Conservation (phyloP, 2,329 filamentous ascomycete genomes). For the Arachnopeziza araneosa region DNA sequence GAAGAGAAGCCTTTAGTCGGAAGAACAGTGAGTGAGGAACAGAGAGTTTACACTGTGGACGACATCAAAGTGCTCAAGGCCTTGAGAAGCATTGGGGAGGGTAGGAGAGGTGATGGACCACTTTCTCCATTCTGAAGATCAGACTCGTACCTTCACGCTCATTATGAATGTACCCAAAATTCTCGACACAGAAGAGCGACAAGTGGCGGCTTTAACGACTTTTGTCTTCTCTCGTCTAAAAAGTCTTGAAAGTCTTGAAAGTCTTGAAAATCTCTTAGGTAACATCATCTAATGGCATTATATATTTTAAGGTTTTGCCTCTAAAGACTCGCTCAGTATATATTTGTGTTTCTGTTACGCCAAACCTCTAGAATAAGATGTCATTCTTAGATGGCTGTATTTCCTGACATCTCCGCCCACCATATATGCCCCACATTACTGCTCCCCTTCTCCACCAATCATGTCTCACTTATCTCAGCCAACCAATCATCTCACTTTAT, state of each 20-base stretch:
- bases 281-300: too few relatives aligned
- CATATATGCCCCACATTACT: not conserved
- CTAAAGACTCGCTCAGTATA: too few relatives aligned
- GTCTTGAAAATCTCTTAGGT: too few relatives aligned
- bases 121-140: not conserved
- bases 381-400: not conserved
- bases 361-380: too few relatives aligned
- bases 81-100: not conserved
- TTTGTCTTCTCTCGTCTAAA: too few relatives aligned
- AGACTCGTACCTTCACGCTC: not conserved
- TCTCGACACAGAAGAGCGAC: too few relatives aligned
- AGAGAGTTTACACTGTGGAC: not conserved
- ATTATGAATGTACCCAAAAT: too few relatives aligned
- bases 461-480: not conserved
- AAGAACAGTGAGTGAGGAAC: not conserved
- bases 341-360: too few relatives aligned
- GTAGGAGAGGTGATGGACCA: not conserved
- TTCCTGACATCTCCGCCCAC: not conserved
- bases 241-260: too few relatives aligned
- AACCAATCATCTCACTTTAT: not conserved
- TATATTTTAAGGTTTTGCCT: too few relatives aligned
- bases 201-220: too few relatives aligned
- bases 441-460: too few relatives aligned
- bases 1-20: constrained; percentile 24
- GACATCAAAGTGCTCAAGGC: not conserved